Base-by-base conservation (phyloP, 805 yeast species). In the Candida oleophila region DNA sequence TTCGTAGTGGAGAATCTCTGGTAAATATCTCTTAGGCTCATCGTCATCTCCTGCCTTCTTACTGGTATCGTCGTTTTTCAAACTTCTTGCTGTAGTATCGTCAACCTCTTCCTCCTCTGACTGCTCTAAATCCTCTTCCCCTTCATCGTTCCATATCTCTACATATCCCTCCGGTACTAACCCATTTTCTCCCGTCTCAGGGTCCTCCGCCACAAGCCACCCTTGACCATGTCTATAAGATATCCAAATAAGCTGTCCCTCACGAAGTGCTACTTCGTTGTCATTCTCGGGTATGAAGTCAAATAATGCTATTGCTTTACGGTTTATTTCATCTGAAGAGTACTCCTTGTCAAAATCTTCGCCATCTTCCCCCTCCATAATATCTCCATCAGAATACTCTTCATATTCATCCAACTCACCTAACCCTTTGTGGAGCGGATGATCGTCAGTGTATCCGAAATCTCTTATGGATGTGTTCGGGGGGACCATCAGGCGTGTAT, bases 161-260 rank as follows among this genome's bases (percentile, higher is more conserved):
- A 94, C 97, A 58, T 91, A 94, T 57, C 88, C 97, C 58, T 91
- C 96, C 1, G 99, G 99, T 4, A 94, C 96, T 43, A 94, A 77
- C 1, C 99, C 99, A 11, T 95, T 87, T 51, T 83, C 86, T 1
- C 89, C 89, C 2, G 86, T 76, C 22, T 60, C 73, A 1, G 88
- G 85, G 57, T 89, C 90, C 55, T 81, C 83, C 0, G 97, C 98
- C 43, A 94, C 97, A 2, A 94, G 76, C 99, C 99, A 94, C 5
- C 99, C 99, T 63, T 92, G 97, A 21, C 98, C 98, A 63, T 92
- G 96, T 47, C 95, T 81, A 64, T 91, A 92, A 49, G 85, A 82
- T 25, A 94, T 86, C 80, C 90, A 85, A 2, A 94, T 81, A 12
- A 81, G 64, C 65, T 94, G 97, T 32, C 96, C 96, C 56, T 86